Conservation (phyloP, 139 green algal species). For the Pleodorina starrii region DNA sequence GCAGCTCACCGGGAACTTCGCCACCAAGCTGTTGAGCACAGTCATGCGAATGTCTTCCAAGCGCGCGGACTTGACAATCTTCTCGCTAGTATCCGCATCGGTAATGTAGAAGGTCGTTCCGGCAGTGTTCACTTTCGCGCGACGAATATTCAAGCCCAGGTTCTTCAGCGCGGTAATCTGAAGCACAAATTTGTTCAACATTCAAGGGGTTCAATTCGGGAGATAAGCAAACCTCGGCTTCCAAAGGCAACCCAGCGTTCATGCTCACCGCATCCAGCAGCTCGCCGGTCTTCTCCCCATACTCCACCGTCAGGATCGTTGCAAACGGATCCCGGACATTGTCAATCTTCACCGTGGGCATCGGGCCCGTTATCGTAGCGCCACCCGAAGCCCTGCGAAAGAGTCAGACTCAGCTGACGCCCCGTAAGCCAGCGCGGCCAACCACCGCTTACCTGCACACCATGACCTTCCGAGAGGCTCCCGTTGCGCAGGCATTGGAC, state of each 20-base stretch:
- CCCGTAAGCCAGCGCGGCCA: background rate
- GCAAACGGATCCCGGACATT: slow-evolving; percentile 92
- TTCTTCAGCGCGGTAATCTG: slow-evolving; percentile 90
- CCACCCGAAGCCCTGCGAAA: slow-evolving; percentile 13
- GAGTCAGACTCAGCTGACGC: background rate
- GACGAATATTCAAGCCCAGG: slow-evolving; percentile 91
- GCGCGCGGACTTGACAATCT: slow-evolving; percentile 82
- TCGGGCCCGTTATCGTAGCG: slow-evolving; percentile 12
- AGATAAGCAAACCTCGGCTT: background rate
- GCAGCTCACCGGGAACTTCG: slow-evolving; percentile 86
- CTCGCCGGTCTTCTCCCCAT: slow-evolving; percentile 85
- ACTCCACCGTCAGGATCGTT: slow-evolving; percentile 89
- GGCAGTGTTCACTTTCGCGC: slow-evolving; percentile 78
- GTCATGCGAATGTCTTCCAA: slow-evolving; percentile 95
- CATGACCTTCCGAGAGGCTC: background rate
- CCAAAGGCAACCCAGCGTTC: too few relatives aligned
- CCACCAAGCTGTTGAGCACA: slow-evolving; percentile 88
- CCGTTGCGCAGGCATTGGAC: background rate
- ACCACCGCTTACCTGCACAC: slow-evolving; percentile 6
- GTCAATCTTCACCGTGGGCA: slow-evolving; percentile 92
- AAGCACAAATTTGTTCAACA: background rate
- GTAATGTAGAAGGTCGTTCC: slow-evolving; percentile 92
- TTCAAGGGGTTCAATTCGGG: background rate
- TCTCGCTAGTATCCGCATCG: slow-evolving; percentile 85
- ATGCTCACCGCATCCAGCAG: slow-evolving; percentile 89